Base-by-base conservation (phyloP, 1,139 yeast genomes). In the Nadsonia starkeyi-henricii region DNA sequence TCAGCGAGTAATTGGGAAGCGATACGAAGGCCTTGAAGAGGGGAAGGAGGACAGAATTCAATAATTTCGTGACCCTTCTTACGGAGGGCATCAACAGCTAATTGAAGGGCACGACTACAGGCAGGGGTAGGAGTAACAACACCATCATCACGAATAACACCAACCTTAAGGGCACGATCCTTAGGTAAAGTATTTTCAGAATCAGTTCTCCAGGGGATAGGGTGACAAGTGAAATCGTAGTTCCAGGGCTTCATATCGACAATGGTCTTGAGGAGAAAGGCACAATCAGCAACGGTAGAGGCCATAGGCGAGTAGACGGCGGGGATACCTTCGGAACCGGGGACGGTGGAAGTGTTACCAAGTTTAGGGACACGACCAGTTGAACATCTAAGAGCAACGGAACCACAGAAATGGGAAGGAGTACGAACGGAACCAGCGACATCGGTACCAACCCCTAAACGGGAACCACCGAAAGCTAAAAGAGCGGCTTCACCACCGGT, bases 181-280 rank as follows among this genome's bases (percentile, higher is more conserved):
- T 64, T 56, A 2, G 75, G 70, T 1, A 80, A 64, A 43, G 52
- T 51, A 30, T 59, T 61, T 13, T 67, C 68, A 20, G 62, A 64
- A 4, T 66, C 67, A 21, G 74, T 72, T 56, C 76, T 72, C 89
- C 91, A 83, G 20, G 81, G 82, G 52, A 79, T 59, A 48, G 77
- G 79, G 47, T 77, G 63, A 47, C 71, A 64, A 50, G 71, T 67
- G 51, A 75, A 74, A 62, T 84, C 93, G 46, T 65, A 65, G 45
- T 71, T 67, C 88, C 89, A 82, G 20, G 91, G 89, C 60, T 79
- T 69, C 55, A 71, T 68, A 53, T 72, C 75, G 49, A 79, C 68
- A 53, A 75, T 69, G 20, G 70, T 61, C 55, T 75, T 75, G 69
- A 81, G 72, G 65, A 82, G 76, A 53, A 74, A 75, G 30, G 77